Evolutionary conservation across 2,329 filamentous ascomycete genomes (phyloP).

Genomic region (Fonsecaea pedrosoi): DNA sequence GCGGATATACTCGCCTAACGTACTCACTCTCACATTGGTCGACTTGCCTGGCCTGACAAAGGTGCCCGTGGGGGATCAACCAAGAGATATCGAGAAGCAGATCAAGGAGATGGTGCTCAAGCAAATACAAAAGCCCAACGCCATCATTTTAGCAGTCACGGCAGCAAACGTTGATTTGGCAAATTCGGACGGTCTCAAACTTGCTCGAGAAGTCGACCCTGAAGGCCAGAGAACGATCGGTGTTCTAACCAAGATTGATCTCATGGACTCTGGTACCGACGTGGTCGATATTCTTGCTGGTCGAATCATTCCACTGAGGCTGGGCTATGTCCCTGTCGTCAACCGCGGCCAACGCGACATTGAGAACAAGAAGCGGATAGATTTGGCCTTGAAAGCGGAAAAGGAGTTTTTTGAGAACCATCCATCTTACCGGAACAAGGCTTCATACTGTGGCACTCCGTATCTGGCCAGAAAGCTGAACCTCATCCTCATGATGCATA

Average conservation of each 20-base stretch:
- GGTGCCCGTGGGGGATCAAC: conserved; percentile 95
- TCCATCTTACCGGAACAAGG: conserved; percentile 98
- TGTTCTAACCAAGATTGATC: conserved; percentile 96
- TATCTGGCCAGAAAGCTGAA: conserved; percentile 97
- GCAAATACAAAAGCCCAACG: conserved; percentile 97
- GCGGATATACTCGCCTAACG: conserved; percentile 97
- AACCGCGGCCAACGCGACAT: conserved; percentile 98
- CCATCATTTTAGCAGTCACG: conserved; percentile 95
- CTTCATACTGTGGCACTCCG: conserved; percentile 95
- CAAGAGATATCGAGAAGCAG: conserved; percentile 93
- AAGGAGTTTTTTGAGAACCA: conserved; percentile 98
- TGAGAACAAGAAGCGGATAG: conserved; percentile 95
- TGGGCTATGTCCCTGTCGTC: conserved; percentile 97
- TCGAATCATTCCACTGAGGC: conserved; percentile 89
- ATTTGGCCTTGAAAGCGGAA: conserved; percentile 87
- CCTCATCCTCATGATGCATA: conserved; percentile 99
- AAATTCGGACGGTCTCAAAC: conserved; percentile 96
- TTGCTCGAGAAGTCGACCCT: conserved; percentile 94
- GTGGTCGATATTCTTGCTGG: conserved; percentile 98
- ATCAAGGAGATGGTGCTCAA: conserved; percentile 98
- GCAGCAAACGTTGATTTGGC: conserved; percentile 97
- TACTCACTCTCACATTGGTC: conserved; percentile 93
- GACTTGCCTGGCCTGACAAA: conserved; percentile 96
- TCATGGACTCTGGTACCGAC: conserved; percentile 98
- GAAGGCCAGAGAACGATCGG: conserved; percentile 98